Evolutionary conservation across 139 green algal genomes (phyloP).

Genomic region (Chlamydomonas eustigma): DNA sequence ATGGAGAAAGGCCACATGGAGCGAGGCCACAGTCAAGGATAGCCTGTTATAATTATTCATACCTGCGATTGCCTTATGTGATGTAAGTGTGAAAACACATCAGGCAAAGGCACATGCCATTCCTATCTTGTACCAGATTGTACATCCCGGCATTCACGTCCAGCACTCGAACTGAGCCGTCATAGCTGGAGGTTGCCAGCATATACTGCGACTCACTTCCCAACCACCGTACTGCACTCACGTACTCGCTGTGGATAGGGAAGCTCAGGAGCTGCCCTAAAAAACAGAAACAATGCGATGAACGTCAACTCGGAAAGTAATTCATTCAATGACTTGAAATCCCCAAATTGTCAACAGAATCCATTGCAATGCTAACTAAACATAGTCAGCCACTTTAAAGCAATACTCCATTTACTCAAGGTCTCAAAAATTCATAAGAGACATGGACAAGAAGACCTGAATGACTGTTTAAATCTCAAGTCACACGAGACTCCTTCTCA

Average conservation of each 20-base stretch:
- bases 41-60: neutral
- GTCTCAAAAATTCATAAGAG: too few species aligned
- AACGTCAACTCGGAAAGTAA: too few species aligned
- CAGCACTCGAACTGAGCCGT: constrained; percentile 59
- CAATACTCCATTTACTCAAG: too few species aligned
- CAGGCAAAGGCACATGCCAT: neutral
- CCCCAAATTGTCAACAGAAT: too few species aligned
- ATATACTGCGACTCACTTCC: neutral
- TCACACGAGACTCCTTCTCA: too few species aligned
- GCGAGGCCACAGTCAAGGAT: neutral
- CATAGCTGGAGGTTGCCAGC: constrained; percentile 61
- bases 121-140: neutral
- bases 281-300: too few species aligned
- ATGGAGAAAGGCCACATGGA: too few species aligned
- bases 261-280: constrained; percentile 32
- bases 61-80: neutral
- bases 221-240: constrained; percentile 39
- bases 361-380: too few species aligned
- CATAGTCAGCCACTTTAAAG: too few species aligned
- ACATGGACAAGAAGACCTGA: too few species aligned
- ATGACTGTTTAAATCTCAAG: too few species aligned
- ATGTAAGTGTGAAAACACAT: neutral
- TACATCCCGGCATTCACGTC: constrained; percentile 31
- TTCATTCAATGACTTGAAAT: too few species aligned
- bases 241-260: constrained; percentile 35